A percentile compares a stretch with the other conserved stretches of the same genome.
Conservation (phyloP, 257 asterid genomes). For the Plantago ovata region DNA sequence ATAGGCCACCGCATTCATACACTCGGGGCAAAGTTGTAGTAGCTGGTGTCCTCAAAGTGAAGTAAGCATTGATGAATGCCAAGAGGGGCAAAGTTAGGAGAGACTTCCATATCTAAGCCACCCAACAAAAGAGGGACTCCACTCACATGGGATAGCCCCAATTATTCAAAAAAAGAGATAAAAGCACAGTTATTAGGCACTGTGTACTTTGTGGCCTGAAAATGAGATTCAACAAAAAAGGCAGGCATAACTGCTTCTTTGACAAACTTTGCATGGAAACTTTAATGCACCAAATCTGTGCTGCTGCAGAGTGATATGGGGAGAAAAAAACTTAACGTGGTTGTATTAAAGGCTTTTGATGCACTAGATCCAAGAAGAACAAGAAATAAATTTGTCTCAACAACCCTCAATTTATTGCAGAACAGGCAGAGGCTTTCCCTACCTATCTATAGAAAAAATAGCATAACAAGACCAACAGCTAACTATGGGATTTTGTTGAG, state of each 20-base stretch:
- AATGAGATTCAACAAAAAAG: conserved; percentile 3
- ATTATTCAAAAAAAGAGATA: conserved; percentile 20
- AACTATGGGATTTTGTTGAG: not conserved
- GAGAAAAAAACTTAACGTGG: conserved; percentile 29
- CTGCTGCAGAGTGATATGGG: conserved; percentile 14
- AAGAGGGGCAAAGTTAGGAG: not conserved
- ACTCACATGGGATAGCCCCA: conserved; percentile 31
- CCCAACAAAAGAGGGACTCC: conserved; percentile 17
- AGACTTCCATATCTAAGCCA: not conserved
- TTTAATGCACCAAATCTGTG: conserved; percentile 24
- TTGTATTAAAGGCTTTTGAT: conserved; percentile 24
- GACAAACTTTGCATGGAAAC: conserved; percentile 23
- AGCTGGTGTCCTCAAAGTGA: too few species aligned
- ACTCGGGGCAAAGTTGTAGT: too few species aligned
- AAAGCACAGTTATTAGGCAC: conserved; percentile 1
- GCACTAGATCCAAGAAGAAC: conserved; percentile 13
- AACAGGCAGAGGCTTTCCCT: conserved; percentile 9
- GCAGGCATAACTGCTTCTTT: conserved; percentile 20
- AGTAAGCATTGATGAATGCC: too few species aligned
- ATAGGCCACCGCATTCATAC: not conserved
- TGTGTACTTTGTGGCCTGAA: conserved; percentile 12
- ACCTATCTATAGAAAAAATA: conserved; percentile 11
- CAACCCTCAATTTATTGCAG: conserved; percentile 23
- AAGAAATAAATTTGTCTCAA: conserved; percentile 25
- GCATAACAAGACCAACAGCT: conserved; percentile 12